Evolutionary conservation across 495 filamentous ascomycete genomes (phyloP).

Genomic region (Usnea hakonensis): DNA sequence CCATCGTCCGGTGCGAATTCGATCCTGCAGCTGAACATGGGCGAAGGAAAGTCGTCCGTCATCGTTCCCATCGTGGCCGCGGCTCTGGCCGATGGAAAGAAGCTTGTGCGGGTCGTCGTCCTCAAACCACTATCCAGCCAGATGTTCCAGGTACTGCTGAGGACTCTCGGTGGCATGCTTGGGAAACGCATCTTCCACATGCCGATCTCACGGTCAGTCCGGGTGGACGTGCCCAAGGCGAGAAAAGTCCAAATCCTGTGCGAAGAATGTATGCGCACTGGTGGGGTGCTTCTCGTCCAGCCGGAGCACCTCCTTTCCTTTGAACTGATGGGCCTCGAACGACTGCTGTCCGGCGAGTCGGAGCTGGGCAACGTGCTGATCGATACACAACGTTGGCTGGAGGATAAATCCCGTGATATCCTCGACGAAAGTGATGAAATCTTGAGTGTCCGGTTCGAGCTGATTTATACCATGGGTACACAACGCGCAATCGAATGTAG

Average conservation of each 20-base stretch:
- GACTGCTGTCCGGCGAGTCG: slow-evolving; percentile 23
- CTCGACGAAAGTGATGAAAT: slow-evolving; percentile 63
- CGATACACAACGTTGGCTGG: slow-evolving; percentile 35
- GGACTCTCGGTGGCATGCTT: slow-evolving; percentile 52
- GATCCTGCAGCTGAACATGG: slow-evolving; percentile 68
- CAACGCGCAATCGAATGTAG: slow-evolving; percentile 47
- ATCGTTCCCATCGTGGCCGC: slow-evolving; percentile 59
- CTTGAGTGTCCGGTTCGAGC: slow-evolving; percentile 50
- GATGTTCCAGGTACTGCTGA: slow-evolving; percentile 51
- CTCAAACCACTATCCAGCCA: slow-evolving; percentile 54
- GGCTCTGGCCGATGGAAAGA: slow-evolving; percentile 44
- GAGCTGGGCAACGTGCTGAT: slow-evolving; percentile 32
- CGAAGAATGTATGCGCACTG: slow-evolving; percentile 38
- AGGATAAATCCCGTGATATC: slow-evolving; percentile 42
- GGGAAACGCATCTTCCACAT: slow-evolving; percentile 53
- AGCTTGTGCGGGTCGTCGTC: slow-evolving; percentile 52
- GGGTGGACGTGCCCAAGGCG: slow-evolving; percentile 25
- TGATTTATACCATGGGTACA: slow-evolving; percentile 60
- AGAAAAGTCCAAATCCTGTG: slow-evolving; percentile 32
- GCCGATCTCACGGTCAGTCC: slow-evolving; percentile 51
- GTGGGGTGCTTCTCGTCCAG: slow-evolving; percentile 52
- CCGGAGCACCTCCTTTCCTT: slow-evolving; percentile 67
- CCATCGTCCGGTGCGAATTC: slow-evolving; percentile 41
- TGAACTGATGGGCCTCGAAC: slow-evolving; percentile 55
- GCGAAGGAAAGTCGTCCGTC: slow-evolving; percentile 63